Conservation (phyloP, 768 basidiomycete species). For the Fomitopsis pulvina region DNA sequence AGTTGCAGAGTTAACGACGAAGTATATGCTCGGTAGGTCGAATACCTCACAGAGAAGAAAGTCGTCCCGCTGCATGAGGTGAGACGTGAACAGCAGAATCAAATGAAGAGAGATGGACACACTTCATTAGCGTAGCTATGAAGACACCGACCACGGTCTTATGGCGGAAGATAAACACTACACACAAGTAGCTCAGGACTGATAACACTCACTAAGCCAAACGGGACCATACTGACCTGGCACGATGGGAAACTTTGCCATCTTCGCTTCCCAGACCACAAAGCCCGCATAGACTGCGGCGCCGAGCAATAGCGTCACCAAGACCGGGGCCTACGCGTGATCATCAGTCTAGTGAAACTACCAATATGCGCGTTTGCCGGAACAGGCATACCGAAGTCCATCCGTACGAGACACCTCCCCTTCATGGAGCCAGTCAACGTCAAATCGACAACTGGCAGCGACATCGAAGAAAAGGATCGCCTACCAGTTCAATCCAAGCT, state of each 20-base stretch:
- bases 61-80: constrained; percentile 10
- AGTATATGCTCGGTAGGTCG: not conserved
- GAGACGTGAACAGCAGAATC: not conserved
- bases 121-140: constrained; percentile 21
- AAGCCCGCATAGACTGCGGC: not conserved
- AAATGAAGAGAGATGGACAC: not conserved
- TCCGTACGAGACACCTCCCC: not conserved
- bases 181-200: not conserved
- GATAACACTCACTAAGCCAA: not conserved
- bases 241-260: constrained; percentile 11
- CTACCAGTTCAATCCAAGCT: not conserved
- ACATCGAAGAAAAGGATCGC: not conserved
- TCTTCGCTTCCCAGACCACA: constrained; percentile 14
- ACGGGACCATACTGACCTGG: constrained; percentile 6
- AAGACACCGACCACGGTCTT: constrained; percentile 28
- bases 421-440: too few relatives aligned
- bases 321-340: not conserved
- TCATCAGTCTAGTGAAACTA: not conserved
- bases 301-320: not conserved
- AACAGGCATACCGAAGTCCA: not conserved
- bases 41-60: constrained; percentile 16
- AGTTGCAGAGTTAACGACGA: too few relatives aligned
- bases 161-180: constrained; percentile 29
- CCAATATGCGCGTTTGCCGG: not conserved
- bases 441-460: not conserved